Percentiles rank a stretch among this genome's conserved stretches.
phyloP scores from a whole-genome alignment of 495 filamentous ascomycete genomes.

The Jackrogersella multiformis region DNA sequence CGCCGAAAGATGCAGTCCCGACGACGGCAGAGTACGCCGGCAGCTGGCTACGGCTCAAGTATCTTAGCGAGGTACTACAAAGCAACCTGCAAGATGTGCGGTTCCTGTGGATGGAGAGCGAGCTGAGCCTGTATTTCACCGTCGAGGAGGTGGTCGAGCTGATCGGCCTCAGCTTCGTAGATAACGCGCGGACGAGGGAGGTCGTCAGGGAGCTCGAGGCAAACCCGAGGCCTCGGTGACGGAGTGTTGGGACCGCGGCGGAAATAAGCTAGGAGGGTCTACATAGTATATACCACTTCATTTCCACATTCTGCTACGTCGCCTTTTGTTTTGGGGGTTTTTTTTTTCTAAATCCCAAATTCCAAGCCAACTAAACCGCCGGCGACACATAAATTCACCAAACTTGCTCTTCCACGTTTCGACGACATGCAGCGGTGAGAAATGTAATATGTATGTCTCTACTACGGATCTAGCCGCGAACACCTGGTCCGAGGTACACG shows the following conservation, averaged over 20 bases:
- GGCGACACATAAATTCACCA: background rate
- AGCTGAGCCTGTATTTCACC: slow-evolving; percentile 83
- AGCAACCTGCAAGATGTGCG: slow-evolving; percentile 88
- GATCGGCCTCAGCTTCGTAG: slow-evolving; percentile 89
- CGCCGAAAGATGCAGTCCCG: slow-evolving; percentile 58
- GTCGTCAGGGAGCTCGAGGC: slow-evolving; percentile 81
- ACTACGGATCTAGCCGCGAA: background rate
- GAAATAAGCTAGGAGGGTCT: background rate
- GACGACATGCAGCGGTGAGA: background rate
- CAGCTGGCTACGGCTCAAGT: slow-evolving; percentile 90
- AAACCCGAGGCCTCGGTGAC: slow-evolving; percentile 42
- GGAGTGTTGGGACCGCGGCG: background rate
- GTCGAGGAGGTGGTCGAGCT: slow-evolving; percentile 87
- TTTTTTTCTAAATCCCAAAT: no score
- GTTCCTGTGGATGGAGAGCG: slow-evolving; percentile 87
- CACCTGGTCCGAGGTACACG: no score
- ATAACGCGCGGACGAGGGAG: slow-evolving; percentile 78
- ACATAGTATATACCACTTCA: background rate
- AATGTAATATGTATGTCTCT: background rate
- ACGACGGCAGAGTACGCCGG: slow-evolving; percentile 81
- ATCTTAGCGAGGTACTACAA: slow-evolving; percentile 87
- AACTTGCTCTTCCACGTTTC: background rate
- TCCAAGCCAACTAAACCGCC: background rate
- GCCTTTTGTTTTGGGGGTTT: no score
- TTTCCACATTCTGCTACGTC: background rate